Evolutionary conservation across 2,329 filamentous ascomycete genomes (phyloP), one percentile per base, ranked within the genome.

Genomic region (Macrophomina tecta): DNA sequence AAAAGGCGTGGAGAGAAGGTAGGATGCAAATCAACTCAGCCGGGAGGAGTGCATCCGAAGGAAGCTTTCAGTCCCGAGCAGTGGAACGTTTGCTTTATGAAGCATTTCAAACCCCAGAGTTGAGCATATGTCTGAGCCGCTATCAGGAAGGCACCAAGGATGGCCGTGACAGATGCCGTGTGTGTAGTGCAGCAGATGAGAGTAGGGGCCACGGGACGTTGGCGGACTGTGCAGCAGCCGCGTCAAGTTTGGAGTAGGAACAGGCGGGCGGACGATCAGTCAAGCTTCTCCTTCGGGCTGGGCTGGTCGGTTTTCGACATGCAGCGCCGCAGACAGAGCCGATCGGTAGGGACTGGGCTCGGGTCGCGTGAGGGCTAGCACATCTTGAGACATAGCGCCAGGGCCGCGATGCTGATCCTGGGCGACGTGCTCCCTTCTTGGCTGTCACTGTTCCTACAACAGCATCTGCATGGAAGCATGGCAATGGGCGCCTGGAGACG

Each of bases 381-480:
- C 55, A n/a, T 28, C 42, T 62, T 62, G 58, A 62, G 58, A 62
- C 58, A 45, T 6, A 36, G 11, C 42, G 40, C 56, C 36, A 38
- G 7, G 23, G 36, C 56, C 14, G 56, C 56, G 8, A 34, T 58
- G 53, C 53, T 42, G 53, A 58, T 58, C 52, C 4, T 58, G 53
- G 36, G 36, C 53, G 18, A 7, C 18, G 38, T 7, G 38, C 7
- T 42, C 14, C 56, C 40, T 46, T 61, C 56, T 48, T 61, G 56
- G 56, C 56, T 61, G 56, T 61, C 42, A 61, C 56, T 48, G 42
- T 61, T 61, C 56, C 56, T 14, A 61, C 56, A 61, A 61, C 56
- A 61, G 56, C 56, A 61, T 61, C 56, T 61, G 56, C 56, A 48
- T 61, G 56, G 56, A 62, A 62, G 42, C 42, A 49, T 49, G 58